Conservation (phyloP, 768 basidiomycete species). For the Pulveroboletus sp. region DNA sequence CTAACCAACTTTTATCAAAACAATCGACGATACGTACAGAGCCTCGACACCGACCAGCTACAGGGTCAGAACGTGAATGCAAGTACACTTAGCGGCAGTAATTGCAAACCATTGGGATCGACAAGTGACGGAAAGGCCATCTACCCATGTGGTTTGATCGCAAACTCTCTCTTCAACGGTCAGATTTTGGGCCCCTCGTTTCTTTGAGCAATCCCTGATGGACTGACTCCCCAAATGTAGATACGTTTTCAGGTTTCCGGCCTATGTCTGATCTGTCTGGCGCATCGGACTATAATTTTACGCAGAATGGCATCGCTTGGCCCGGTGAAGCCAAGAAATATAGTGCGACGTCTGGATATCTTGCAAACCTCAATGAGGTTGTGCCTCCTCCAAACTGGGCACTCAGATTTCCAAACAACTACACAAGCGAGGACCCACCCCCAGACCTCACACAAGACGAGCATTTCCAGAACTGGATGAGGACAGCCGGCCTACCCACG, state of each 20-base stretch:
- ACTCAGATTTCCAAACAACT: slow-evolving; percentile 65
- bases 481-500: slow-evolving; percentile 93
- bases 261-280: slow-evolving; percentile 40
- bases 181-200: slow-evolving; percentile 11
- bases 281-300: slow-evolving; percentile 61
- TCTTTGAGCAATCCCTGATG: neutral
- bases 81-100: slow-evolving; percentile 52
- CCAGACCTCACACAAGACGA: slow-evolving; percentile 76
- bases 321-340: slow-evolving; percentile 93
- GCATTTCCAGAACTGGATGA: slow-evolving; percentile 99
- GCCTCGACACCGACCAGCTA: slow-evolving; percentile 79
- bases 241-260: slow-evolving; percentile 69
- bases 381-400: slow-evolving; percentile 95
- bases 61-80: slow-evolving; percentile 59
- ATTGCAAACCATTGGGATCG: slow-evolving; percentile 85
- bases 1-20: slow-evolving; percentile 97
- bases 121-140: slow-evolving; percentile 48
- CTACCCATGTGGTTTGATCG: slow-evolving; percentile 96
- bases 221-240: slow-evolving; percentile 36
- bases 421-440: slow-evolving; percentile 56
- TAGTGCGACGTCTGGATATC: slow-evolving; percentile 49
- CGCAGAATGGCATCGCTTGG: slow-evolving; percentile 88
- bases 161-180: slow-evolving; percentile 97
- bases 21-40: slow-evolving; percentile 95
- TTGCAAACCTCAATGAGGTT: slow-evolving; percentile 49